Percentiles rank a stretch among this genome's conserved stretches.
These are phyloP conservation scores for Setomelanomma holmii DNA, from an alignment of 2,329 filamentous ascomycete genomes.

Conservation along the genomic window DNA sequence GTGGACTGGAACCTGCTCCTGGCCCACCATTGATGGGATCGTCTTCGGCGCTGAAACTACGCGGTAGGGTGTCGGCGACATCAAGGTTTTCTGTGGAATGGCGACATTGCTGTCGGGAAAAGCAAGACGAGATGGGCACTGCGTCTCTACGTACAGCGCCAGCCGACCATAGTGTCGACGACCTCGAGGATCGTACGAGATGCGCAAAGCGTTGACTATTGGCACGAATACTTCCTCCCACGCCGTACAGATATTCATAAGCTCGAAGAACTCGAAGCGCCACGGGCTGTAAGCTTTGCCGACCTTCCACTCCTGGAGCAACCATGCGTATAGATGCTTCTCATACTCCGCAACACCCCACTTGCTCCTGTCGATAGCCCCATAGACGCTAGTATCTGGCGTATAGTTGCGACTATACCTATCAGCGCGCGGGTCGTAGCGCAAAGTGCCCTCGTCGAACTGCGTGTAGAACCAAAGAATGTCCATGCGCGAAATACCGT, in stretches of 20 bases:
- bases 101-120: conserved; percentile 40
- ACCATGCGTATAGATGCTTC: conserved; percentile 42
- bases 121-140: conserved; percentile 35
- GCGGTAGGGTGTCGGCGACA: conserved; percentile 32
- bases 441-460: conserved; percentile 34
- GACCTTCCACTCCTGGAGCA: conserved; percentile 41
- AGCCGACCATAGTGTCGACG: conserved; percentile 40
- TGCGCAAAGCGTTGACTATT: conserved; percentile 37
- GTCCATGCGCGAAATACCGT: conserved; percentile 26
- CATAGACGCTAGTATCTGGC: conserved; percentile 14
- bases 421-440: conserved; percentile 35
- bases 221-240: conserved; percentile 42
- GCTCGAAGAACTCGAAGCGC: conserved; percentile 38
- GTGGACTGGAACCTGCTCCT: neutral
- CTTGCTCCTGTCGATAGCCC: conserved; percentile 32
- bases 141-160: conserved; percentile 39
- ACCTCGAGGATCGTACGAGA: conserved; percentile 36
- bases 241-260: conserved; percentile 32
- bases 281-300: conserved; percentile 38
- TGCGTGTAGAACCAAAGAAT: conserved; percentile 44
- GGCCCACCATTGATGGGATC: no score
- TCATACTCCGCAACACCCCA: conserved; percentile 39
- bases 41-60: conserved; percentile 23
- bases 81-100: conserved; percentile 10
- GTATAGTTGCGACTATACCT: conserved; percentile 16